Base-by-base conservation (phyloP, 192 early-diverging fungal species). In the Podila epicladia region DNA sequence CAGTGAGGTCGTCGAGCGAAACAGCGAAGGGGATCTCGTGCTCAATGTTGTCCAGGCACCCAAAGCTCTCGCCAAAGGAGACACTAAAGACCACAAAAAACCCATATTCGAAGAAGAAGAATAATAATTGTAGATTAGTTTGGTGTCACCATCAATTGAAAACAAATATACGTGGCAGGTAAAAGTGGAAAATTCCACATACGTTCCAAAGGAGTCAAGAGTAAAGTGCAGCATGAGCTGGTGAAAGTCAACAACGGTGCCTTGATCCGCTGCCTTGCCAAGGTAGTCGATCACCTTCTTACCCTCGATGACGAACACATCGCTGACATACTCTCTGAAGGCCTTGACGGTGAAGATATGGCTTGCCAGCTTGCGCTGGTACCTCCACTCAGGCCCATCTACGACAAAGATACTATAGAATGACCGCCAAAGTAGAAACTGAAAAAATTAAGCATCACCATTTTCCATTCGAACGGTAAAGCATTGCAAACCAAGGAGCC, bases 1-100 rank as follows among this genome's bases (percentile, higher is more conserved):
- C 53, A 58, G 87, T 86, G 28, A 82, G 73, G 19, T 69, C 67
- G 70, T 91, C 89, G 64, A 91, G 90, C 5, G 89, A 69, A 3
- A 50, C 66, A 0, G 89, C 89, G 82, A 91, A 89, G 9, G 59
- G 51, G 32, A 65, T 55, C 28, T 69, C 58, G 5, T 67, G 32
- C 8, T 64, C 64, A 0, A 74, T 64, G 26, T 74, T 59, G 4
- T 69, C 65, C 49, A 84, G 62, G 24, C 74, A 77, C 11, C 69
- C 67, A 48, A 79, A 73, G 37, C 69, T 69, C n/a, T 73, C 28
- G 7, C 75, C 71, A 62, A 84, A 84, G 8, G 63, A 74, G 13
- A 74, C 71, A 13, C 73, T 74, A 13, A 12, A n/a, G 9, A 20
- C n/a, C 24, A 3, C 28, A 13, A 29, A 19, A 65, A 22, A n/a